Percentiles rank a stretch among this genome's conserved stretches.
phyloP scores from a whole-genome alignment of 2,329 filamentous ascomycete genomes.

The Pezicula radicicola region DNA sequence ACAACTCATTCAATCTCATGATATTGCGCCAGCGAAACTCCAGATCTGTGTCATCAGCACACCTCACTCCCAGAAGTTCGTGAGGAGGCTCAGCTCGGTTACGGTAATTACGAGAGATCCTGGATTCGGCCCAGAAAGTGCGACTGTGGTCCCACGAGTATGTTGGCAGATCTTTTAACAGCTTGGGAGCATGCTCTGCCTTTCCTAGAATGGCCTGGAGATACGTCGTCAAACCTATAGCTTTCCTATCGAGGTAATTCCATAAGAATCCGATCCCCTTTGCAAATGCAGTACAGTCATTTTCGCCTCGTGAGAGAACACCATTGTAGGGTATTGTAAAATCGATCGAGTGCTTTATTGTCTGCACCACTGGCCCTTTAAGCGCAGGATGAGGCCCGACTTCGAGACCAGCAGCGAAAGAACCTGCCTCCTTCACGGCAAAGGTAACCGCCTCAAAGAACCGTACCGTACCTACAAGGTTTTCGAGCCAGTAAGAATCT shows the following conservation, averaged over 20 bases:
- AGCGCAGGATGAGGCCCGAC: not conserved
- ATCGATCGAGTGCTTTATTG: not conserved
- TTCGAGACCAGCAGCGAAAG: slow-evolving; percentile 10
- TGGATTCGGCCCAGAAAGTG: slow-evolving; percentile 12
- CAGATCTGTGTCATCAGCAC: not conserved
- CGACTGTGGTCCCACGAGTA: no score
- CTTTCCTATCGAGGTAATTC: slow-evolving; percentile 14
- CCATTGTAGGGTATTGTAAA: slow-evolving; percentile 9
- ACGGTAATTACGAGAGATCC: not conserved
- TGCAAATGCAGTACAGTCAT: slow-evolving; percentile 13
- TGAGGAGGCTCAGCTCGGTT: slow-evolving; percentile 2
- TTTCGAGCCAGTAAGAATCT: slow-evolving; percentile 18
- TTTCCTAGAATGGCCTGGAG: slow-evolving; percentile 6
- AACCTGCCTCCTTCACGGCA: slow-evolving; percentile 1
- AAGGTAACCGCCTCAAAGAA: slow-evolving; percentile 35
- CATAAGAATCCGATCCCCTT: slow-evolving; percentile 18
- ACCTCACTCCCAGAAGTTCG: slow-evolving; percentile 9
- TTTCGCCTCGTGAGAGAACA: slow-evolving; percentile 2
- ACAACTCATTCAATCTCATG: no score
- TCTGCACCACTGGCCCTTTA: not conserved
- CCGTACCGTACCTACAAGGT: slow-evolving; percentile 35
- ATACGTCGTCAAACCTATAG: slow-evolving; percentile 5
- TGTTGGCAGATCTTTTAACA: no score
- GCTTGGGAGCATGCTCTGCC: slow-evolving; percentile 32
- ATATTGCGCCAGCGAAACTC: slow-evolving; percentile 6